Conservation (phyloP, 139 green algal species). For the Deuterostichococcus epilithicus region DNA sequence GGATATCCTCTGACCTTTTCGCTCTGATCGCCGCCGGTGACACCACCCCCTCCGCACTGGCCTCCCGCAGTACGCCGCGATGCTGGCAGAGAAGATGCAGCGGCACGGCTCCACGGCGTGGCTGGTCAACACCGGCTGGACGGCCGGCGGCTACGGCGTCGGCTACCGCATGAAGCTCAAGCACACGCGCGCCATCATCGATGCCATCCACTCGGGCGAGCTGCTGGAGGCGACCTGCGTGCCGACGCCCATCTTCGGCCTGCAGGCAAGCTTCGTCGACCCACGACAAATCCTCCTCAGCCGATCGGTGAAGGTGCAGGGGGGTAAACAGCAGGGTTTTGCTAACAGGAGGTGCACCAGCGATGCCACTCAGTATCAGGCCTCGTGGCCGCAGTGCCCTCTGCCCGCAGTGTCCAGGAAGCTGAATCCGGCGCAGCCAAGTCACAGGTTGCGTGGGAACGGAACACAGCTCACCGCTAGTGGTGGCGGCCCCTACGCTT, state of each 20-base stretch:
- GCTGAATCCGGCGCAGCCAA: too few relatives aligned
- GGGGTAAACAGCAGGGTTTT: background rate
- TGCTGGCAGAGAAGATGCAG: constrained; percentile 88
- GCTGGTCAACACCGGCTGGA: constrained; percentile 87
- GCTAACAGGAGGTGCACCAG: background rate
- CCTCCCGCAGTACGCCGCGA: constrained; percentile 86
- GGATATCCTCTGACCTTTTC: background rate
- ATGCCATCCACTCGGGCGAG: constrained; percentile 90
- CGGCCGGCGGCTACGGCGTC: constrained; percentile 68
- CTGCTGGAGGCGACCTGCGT: constrained; percentile 54
- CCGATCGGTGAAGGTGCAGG: background rate
- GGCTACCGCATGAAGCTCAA: constrained; percentile 86
- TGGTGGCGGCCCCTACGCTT: too few relatives aligned
- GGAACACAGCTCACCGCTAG: too few relatives aligned
- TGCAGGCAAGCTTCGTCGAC: constrained; percentile 50
- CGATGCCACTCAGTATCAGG: too few relatives aligned
- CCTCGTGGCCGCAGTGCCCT: too few relatives aligned
- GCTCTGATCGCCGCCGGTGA: background rate
- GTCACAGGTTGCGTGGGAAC: too few relatives aligned
- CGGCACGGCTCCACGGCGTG: constrained; percentile 70
- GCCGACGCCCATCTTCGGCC: constrained; percentile 75
- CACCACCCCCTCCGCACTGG: too few relatives aligned
- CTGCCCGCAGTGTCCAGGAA: too few relatives aligned
- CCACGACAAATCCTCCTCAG: too few relatives aligned
- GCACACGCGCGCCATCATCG: constrained; percentile 91